These are phyloP conservation scores for Leccinum imitatum DNA, from an alignment of 768 basidiomycete genomes.

Conservation along the genomic window DNA sequence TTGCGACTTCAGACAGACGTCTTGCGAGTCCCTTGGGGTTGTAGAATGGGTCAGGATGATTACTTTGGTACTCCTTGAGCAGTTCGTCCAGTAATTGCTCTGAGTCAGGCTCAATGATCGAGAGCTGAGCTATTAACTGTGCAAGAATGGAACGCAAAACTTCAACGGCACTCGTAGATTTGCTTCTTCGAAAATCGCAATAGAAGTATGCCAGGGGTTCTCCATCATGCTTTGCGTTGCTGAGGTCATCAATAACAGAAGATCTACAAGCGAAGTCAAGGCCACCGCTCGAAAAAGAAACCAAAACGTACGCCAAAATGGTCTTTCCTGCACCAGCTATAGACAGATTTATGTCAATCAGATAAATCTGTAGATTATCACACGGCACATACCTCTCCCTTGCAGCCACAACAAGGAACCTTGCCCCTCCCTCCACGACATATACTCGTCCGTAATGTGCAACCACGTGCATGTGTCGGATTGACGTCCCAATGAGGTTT, in stretches of 20 bases:
- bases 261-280: neutral
- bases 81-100: constrained; percentile 7
- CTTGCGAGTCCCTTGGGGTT: constrained; percentile 1
- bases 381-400: no score
- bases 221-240: neutral
- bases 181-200: constrained; percentile 20
- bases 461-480: no score
- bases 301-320: no score
- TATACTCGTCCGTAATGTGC: no score
- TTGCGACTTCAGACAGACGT: constrained; percentile 1
- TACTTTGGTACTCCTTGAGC: neutral
- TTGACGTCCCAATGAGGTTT: no score
- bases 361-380: no score
- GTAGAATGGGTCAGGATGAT: neutral
- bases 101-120: neutral
- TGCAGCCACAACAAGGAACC: no score
- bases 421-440: no score
- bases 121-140: constrained; percentile 9
- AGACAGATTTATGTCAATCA: no score
- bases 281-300: no score
- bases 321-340: no score
- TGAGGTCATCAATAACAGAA: neutral
- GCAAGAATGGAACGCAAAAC: constrained; percentile 22
- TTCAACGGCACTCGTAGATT: constrained; percentile 11
- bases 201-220: constrained; percentile 19